Evolutionary conservation across 441 rosid species (phyloP).

Genomic region (Gossypium schwendimanii): DNA sequence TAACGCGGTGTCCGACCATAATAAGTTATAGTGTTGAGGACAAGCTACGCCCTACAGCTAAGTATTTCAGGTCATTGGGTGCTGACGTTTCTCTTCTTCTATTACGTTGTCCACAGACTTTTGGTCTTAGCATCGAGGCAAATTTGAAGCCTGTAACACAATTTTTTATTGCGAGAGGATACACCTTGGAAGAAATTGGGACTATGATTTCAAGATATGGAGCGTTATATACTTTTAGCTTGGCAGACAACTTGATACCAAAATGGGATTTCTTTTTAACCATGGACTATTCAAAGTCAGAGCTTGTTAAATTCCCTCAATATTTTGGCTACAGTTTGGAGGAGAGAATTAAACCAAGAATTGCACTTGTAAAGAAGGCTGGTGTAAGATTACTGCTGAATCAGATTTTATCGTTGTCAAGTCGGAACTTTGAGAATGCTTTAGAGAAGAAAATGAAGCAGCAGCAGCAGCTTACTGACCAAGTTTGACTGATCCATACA

Average conservation of each 20-base stretch:
- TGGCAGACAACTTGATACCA: constrained; percentile 50
- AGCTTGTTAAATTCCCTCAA: constrained; percentile 69
- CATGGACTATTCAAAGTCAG: constrained; percentile 59
- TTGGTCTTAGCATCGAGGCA: constrained; percentile 66
- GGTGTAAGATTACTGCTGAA: constrained; percentile 57
- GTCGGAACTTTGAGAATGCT: constrained; percentile 39
- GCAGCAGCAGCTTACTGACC: constrained; percentile 25
- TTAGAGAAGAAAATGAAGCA: constrained; percentile 50
- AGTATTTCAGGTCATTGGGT: constrained; percentile 51
- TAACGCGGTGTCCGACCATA: constrained; percentile 59
- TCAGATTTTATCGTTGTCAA: constrained; percentile 54
- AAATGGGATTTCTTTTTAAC: constrained; percentile 80
- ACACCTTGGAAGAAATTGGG: constrained; percentile 41
- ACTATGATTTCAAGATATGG: constrained; percentile 65
- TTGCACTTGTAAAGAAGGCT: constrained; percentile 41
- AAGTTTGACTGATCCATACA: constrained; percentile 1
- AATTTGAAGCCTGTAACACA: constrained; percentile 58
- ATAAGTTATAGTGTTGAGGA: constrained; percentile 62
- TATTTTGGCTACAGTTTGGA: constrained; percentile 69
- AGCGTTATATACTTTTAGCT: constrained; percentile 58
- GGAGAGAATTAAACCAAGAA: constrained; percentile 66
- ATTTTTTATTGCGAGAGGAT: constrained; percentile 59
- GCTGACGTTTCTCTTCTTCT: constrained; percentile 55
- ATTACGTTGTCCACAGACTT: constrained; percentile 51
- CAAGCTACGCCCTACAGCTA: constrained; percentile 58